phyloP scores from a whole-genome alignment of 768 basidiomycete species.

The Naganishia randhawae region DNA sequence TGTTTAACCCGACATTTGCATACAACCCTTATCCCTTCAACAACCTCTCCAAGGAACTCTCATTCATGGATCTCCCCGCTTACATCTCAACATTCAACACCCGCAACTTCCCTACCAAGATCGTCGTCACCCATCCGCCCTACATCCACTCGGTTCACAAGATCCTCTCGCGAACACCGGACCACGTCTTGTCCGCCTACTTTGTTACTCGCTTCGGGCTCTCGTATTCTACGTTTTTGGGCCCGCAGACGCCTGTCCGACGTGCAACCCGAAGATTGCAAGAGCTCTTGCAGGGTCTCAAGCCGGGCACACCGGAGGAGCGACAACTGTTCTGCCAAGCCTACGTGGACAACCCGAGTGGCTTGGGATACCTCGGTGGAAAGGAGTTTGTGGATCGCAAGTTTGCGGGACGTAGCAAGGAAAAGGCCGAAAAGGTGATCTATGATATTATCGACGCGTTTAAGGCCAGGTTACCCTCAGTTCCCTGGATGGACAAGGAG shows the following conservation, averaged over 20 bases:
- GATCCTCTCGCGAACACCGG: slow-evolving; percentile 65
- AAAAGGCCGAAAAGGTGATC: slow-evolving; percentile 78
- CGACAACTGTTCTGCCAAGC: slow-evolving; percentile 77
- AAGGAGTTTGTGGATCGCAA: slow-evolving; percentile 65
- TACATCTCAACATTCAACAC: slow-evolving; percentile 84
- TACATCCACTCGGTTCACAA: slow-evolving; percentile 66
- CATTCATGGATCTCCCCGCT: slow-evolving; percentile 73
- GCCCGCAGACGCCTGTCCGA: slow-evolving; percentile 72
- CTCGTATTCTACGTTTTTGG: slow-evolving; percentile 62
- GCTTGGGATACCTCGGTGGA: slow-evolving; percentile 80
- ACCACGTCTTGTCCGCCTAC: slow-evolving; percentile 78
- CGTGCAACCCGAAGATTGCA: slow-evolving; percentile 66
- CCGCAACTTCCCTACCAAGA: slow-evolving; percentile 62
- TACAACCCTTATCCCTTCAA: slow-evolving; percentile 78
- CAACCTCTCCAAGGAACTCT: slow-evolving; percentile 65
- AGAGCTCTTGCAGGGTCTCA: slow-evolving; percentile 74
- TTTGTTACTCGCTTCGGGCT: slow-evolving; percentile 74
- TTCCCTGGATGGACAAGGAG: slow-evolving; percentile 88
- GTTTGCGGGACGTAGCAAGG: slow-evolving; percentile 61
- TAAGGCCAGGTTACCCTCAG: slow-evolving; percentile 65
- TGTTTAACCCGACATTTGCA: slow-evolving; percentile 72
- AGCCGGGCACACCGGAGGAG: slow-evolving; percentile 78
- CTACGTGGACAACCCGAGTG: slow-evolving; percentile 60
- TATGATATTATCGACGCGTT: slow-evolving; percentile 74
- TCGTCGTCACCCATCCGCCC: slow-evolving; percentile 77